These are phyloP conservation scores for Cryptomeria japonica DNA, from an alignment of 75 land plant genomes.

Conservation along the genomic window DNA sequence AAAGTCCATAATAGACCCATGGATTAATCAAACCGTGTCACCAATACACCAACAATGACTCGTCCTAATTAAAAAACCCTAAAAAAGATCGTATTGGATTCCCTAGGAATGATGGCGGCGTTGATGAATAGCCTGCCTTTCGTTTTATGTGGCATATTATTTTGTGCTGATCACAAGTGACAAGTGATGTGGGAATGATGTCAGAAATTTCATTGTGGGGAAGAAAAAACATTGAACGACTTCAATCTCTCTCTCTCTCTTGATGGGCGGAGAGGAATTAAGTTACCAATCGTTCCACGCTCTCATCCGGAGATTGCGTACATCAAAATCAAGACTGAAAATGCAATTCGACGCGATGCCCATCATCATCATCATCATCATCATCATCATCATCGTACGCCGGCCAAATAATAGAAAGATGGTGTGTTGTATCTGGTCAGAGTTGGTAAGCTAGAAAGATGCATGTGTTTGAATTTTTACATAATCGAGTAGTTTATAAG, in stretches of 20 bases:
- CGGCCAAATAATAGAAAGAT: background rate
- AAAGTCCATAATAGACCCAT: too few species aligned
- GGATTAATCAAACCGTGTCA: too few species aligned
- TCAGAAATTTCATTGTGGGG: background rate
- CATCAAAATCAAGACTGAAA: background rate
- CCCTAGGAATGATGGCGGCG: background rate
- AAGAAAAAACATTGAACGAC: background rate
- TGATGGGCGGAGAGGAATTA: background rate
- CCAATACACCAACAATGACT: too few species aligned
- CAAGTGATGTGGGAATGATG: background rate
- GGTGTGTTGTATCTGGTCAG: background rate
- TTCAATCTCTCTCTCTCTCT: background rate
- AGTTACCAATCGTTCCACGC: background rate
- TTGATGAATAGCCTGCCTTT: background rate
- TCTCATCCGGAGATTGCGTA: background rate
- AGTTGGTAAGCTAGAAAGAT: background rate
- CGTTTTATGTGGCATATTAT: background rate
- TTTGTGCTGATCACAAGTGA: background rate
- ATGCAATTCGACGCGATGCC: too few species aligned
- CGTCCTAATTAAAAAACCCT: background rate
- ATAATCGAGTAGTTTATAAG: background rate
- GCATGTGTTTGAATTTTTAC: background rate
- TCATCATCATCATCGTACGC: background rate
- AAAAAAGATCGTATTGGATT: background rate
- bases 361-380: too few species aligned